Evolutionary conservation across 441 rosid species (phyloP).

Genomic region (Erodium chrysanthum): DNA sequence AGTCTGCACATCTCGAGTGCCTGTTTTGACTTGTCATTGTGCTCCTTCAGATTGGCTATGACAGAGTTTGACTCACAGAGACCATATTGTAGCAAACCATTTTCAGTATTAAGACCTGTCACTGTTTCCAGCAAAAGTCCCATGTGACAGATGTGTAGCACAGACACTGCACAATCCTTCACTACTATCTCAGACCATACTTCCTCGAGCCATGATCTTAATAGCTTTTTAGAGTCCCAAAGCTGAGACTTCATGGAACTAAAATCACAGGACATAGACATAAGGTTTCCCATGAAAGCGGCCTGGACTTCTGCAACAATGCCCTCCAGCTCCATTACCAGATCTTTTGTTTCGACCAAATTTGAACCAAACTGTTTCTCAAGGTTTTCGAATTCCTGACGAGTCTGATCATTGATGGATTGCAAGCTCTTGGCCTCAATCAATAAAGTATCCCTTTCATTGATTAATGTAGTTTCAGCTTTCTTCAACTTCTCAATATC

Average conservation of each 20-base stretch:
- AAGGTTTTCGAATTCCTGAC: constrained; percentile 46
- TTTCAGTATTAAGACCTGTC: constrained; percentile 79
- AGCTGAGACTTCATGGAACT: constrained; percentile 38
- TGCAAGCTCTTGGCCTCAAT: constrained; percentile 48
- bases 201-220: constrained; percentile 73
- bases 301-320: constrained; percentile 39
- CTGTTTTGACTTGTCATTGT: constrained; percentile 54
- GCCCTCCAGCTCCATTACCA: constrained; percentile 56
- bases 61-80: constrained; percentile 62
- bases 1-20: constrained; percentile 76
- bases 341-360: constrained; percentile 46
- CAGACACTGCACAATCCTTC: constrained; percentile 91
- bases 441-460: constrained; percentile 48
- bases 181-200: constrained; percentile 87
- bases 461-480: constrained; percentile 32
- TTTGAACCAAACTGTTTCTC: constrained; percentile 52
- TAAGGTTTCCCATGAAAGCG: constrained; percentile 38
- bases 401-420: constrained; percentile 39
- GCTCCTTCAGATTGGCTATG: constrained; percentile 67
- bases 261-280: constrained; percentile 39
- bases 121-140: constrained; percentile 81
- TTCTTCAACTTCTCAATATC: constrained; percentile 49
- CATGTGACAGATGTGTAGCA: constrained; percentile 86
- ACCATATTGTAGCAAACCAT: constrained; percentile 80
- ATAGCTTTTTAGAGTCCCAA: constrained; percentile 49